Conservation (phyloP, 768 basidiomycete genomes). For the Suillus brevipes region DNA sequence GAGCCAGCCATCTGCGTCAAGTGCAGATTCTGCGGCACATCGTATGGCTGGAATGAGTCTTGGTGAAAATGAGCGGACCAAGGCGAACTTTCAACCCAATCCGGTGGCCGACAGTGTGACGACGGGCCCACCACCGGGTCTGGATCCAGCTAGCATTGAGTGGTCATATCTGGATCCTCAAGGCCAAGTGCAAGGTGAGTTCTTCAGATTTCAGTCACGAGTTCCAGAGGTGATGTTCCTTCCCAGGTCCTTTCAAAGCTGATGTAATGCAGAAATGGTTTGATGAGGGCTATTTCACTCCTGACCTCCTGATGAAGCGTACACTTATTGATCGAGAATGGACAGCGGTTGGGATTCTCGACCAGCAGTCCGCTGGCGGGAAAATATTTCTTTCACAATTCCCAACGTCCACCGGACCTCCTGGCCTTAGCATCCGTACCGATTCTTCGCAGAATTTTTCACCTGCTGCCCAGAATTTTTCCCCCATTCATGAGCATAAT, state of each 20-base stretch:
- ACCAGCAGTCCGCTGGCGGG: constrained; percentile 48
- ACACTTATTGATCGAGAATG: constrained; percentile 68
- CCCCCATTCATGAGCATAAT: constrained; percentile 38
- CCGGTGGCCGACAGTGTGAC: constrained; percentile 17
- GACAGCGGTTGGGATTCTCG: constrained; percentile 62
- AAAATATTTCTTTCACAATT: constrained; percentile 66
- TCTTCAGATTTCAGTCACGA: background rate
- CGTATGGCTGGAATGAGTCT: constrained; percentile 20
- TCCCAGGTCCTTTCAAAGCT: constrained; percentile 82
- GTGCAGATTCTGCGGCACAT: constrained; percentile 13
- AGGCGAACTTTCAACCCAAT: constrained; percentile 9
- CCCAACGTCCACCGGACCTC: constrained; percentile 44
- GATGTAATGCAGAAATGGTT: constrained; percentile 95
- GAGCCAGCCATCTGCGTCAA: background rate
- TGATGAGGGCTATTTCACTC: constrained; percentile 83
- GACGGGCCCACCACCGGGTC: constrained; percentile 44
- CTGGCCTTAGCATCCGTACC: constrained; percentile 50
- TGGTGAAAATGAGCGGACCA: constrained; percentile 12
- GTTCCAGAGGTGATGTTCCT: background rate
- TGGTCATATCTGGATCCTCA: constrained; percentile 95
- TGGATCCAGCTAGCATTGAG: constrained; percentile 63
- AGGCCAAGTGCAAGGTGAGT: constrained; percentile 85
- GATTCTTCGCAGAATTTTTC: constrained; percentile 50
- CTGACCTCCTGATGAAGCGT: constrained; percentile 83
- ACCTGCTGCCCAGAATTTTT: constrained; percentile 41